Evolutionary conservation across 2,329 filamentous ascomycete genomes (phyloP).

Genomic region (Colletotrichum salicis): DNA sequence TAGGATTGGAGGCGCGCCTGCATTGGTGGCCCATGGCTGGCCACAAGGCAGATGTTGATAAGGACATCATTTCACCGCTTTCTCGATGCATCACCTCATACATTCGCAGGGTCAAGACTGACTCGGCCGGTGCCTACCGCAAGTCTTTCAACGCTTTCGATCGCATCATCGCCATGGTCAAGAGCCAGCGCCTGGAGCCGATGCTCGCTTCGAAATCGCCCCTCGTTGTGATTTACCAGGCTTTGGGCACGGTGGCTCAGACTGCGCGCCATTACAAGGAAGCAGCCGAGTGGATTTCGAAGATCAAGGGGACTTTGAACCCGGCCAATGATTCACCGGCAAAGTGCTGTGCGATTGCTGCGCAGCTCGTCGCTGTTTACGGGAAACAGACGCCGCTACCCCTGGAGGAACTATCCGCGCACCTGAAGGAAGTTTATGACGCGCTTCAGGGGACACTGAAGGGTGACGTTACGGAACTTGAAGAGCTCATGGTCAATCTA

Average conservation of each 20-base stretch:
- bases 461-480: constrained; percentile 68
- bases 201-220: constrained; percentile 54
- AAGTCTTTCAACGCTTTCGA: constrained; percentile 49
- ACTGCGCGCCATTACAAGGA: constrained; percentile 58
- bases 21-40: constrained; percentile 73
- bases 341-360: constrained; percentile 61
- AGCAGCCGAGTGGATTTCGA: constrained; percentile 65
- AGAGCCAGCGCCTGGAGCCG: constrained; percentile 46
- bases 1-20: constrained; percentile 71
- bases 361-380: constrained; percentile 65
- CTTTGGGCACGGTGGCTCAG: constrained; percentile 61
- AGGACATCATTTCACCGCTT: constrained; percentile 74
- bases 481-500: constrained; percentile 68
- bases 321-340: constrained; percentile 57
- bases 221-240: constrained; percentile 61
- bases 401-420: constrained; percentile 49
- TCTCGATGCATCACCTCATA: constrained; percentile 72
- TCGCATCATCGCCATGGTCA: constrained; percentile 46
- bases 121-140: constrained; percentile 50
- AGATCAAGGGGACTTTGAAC: constrained; percentile 53
- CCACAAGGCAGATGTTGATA: constrained; percentile 68
- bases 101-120: constrained; percentile 58
- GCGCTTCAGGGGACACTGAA: constrained; percentile 68
- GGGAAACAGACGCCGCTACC: constrained; percentile 56
- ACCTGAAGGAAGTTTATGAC: constrained; percentile 61